Evolutionary conservation across 495 filamentous ascomycete genomes (phyloP), one percentile per base, ranked within the genome.

Genomic region (Talaromyces proteolyticus): DNA sequence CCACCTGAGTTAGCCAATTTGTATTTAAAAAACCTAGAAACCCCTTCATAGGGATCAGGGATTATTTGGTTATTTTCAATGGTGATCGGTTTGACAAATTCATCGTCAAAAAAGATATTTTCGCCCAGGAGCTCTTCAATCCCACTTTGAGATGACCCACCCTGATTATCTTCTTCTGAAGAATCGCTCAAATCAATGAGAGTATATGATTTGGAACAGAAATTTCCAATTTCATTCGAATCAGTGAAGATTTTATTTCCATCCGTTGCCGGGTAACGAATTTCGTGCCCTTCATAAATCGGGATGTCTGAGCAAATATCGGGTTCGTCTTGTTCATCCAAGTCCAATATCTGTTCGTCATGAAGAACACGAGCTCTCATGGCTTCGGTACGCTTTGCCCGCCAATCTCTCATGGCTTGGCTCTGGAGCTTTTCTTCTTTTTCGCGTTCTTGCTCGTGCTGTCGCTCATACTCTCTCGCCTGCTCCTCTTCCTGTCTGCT

Each of bases 1-100:
- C 56, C 58, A 42, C 17, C n/a, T n/a, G n/a, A n/a, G n/a, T n/a
- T 42, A 38, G 38, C 47, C 25, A 67, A 53, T 22, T 66, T 70
- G 3, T 41, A 19, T 4, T 58, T 41, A 51, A 65, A 64, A 50
- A 57, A 61, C 6, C 58, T 54, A 18, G 60, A 29, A 23, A 69
- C 17, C 21, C 24, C 8, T 16, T 22, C 43, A 8, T 45, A 23
- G 10, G 21, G 14, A 45, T 45, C 14, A 8, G 8, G 29, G 29
- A 2, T 34, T 4, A 14, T 34, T 4, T 2, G 2, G 8, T 34
- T 8, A 2, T 34, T 8, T 8, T 14, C 14, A 14, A 14, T 4
- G 14, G 29, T 34, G 29, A 14, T 14, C 4, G 29, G 8, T 34
- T 34, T 14, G 14, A 34, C 14, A 4, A 1, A 4, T 10, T 34